A percentile compares a stretch with the other conserved stretches of the same genome.
Conservation (phyloP, 2,329 filamentous ascomycete genomes). For the Emmonsia crescens region DNA sequence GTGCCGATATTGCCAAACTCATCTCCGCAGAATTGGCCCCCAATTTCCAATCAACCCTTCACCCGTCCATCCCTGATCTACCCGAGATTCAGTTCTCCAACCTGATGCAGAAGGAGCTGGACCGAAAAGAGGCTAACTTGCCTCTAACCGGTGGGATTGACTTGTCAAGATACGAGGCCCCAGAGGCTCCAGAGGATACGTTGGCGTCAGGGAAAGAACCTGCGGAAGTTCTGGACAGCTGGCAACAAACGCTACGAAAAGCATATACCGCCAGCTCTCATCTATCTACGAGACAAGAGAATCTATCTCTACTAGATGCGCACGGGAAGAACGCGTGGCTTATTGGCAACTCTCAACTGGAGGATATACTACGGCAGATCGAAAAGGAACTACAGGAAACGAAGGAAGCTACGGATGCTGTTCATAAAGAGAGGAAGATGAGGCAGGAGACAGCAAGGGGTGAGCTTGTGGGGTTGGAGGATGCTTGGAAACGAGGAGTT, state of each 20-base stretch:
- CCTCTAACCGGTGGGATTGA: constrained; percentile 57
- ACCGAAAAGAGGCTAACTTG: constrained; percentile 51
- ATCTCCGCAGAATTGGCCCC: constrained; percentile 55
- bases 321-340: constrained; percentile 90
- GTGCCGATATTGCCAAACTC: constrained; percentile 56
- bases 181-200: constrained; percentile 42
- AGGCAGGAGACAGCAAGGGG: constrained; percentile 60
- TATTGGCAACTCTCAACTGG: constrained; percentile 68
- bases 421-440: constrained; percentile 59
- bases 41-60: constrained; percentile 39
- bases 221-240: constrained; percentile 31
- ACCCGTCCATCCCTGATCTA: constrained; percentile 48
- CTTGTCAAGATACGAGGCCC: constrained; percentile 70
- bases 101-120: constrained; percentile 56
- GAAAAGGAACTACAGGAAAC: constrained; percentile 64
- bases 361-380: constrained; percentile 56
- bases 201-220: constrained; percentile 20
- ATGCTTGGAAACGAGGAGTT: constrained; percentile 68
- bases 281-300: constrained; percentile 44
- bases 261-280: constrained; percentile 51
- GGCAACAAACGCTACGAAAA: constrained; percentile 41
- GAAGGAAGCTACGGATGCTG: constrained; percentile 58
- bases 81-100: constrained; percentile 50
- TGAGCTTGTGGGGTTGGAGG: constrained; percentile 64
- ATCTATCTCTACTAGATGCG: constrained; percentile 63